Percentiles rank a stretch among this genome's conserved stretches.
phyloP scores from a whole-genome alignment of 1,284 basidiomycete genomes.

The Apiotrichum gamsii region DNA sequence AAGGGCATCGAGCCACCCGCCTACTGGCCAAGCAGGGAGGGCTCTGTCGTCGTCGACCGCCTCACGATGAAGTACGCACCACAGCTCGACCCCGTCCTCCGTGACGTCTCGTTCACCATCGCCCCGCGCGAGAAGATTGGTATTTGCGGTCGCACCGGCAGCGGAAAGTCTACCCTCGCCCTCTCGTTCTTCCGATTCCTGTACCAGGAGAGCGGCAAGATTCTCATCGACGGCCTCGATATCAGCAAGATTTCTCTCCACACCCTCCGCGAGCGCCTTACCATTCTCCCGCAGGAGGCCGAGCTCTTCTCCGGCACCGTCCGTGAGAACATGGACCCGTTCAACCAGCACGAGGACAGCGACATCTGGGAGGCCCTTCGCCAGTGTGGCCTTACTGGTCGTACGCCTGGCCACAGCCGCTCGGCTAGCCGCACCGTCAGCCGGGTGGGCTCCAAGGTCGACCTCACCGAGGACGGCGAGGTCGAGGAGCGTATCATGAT shows the following conservation, averaged over 20 bases:
- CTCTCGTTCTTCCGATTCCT: conserved; percentile 52
- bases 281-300: conserved; percentile 53
- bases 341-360: conserved; percentile 49
- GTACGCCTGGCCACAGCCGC: conserved; percentile 33
- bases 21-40: conserved; percentile 50
- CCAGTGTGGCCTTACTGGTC: conserved; percentile 48
- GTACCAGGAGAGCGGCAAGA: conserved; percentile 45
- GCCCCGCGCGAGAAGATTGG: conserved; percentile 51
- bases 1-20: conserved; percentile 50
- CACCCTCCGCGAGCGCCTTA: conserved; percentile 51
- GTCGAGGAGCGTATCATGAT: conserved; percentile 47
- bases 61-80: conserved; percentile 50
- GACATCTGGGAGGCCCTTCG: conserved; percentile 53
- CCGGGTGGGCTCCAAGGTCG: conserved; percentile 8
- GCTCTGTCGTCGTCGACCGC: conserved; percentile 48
- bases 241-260: conserved; percentile 49
- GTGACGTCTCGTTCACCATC: conserved; percentile 50
- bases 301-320: conserved; percentile 49
- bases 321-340: conserved; percentile 51
- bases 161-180: conserved; percentile 46
- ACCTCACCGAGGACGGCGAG: conserved; percentile 12
- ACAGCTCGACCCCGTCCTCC: conserved; percentile 50
- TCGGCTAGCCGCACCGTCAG: conserved; percentile 24
- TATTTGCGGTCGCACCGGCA: conserved; percentile 52
- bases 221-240: conserved; percentile 50